Evolutionary conservation across 768 basidiomycete species (phyloP).

Genomic region (Phlebiopsis gigantea): DNA sequence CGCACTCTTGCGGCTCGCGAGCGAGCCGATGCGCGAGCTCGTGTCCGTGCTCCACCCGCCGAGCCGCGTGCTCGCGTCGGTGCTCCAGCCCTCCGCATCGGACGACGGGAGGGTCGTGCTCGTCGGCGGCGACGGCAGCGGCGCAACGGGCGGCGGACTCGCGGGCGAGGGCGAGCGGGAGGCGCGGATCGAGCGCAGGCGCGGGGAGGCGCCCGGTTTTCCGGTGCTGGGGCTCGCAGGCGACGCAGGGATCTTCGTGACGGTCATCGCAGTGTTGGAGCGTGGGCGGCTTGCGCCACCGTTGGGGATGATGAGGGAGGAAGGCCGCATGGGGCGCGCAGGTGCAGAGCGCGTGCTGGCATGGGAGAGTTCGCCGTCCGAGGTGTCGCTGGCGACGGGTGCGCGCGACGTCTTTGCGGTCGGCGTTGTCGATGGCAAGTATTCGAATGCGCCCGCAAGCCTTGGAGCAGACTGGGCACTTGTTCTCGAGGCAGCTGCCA

Average conservation of each 20-base stretch:
- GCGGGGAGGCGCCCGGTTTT: neutral
- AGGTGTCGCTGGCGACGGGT: conserved; percentile 8
- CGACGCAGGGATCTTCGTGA: conserved; percentile 2
- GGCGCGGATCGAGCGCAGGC: conserved; percentile 1
- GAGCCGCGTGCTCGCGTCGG: conserved; percentile 11
- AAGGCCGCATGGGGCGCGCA: conserved; percentile 4
- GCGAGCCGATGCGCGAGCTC: conserved; percentile 11
- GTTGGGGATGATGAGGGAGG: conserved; percentile 11
- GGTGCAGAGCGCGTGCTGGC: conserved; percentile 1
- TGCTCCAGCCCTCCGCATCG: conserved; percentile 10
- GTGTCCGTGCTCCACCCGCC: conserved; percentile 13
- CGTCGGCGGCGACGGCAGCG: conserved; percentile 11
- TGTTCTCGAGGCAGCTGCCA: neutral
- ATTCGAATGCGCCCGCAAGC: neutral
- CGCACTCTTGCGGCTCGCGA: conserved; percentile 1
- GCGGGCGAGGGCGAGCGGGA: conserved; percentile 9
- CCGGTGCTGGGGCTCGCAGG: conserved; percentile 1
- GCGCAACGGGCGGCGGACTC: conserved; percentile 13
- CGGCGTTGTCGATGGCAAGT: conserved; percentile 2
- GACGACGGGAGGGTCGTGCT: conserved; percentile 9
- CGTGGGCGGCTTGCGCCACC: neutral
- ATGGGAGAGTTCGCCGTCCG: conserved; percentile 8
- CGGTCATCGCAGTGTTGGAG: neutral
- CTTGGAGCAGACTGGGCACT: neutral
- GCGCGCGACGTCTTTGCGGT: neutral